These are phyloP conservation scores for Teratosphaeria epicoccoides DNA, from an alignment of 2,329 filamentous ascomycete species.

Conservation along the genomic window DNA sequence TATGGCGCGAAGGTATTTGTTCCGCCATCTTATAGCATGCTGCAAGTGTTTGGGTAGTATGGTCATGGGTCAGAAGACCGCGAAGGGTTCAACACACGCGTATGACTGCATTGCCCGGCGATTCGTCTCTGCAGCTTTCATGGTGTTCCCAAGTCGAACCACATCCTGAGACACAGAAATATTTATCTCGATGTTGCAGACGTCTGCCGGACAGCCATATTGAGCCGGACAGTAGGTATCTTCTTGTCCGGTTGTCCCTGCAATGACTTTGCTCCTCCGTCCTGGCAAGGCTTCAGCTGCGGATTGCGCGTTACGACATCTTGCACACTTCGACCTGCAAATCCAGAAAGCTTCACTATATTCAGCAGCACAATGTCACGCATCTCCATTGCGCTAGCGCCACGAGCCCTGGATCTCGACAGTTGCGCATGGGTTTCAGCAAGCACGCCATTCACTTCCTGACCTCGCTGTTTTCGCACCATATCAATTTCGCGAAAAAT, in stretches of 20 bases:
- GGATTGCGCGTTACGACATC: slow-evolving; percentile 22
- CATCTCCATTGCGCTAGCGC: slow-evolving; percentile 12
- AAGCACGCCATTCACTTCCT: slow-evolving; percentile 17
- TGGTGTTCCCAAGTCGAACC: too few relatives aligned
- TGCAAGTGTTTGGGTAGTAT: too few relatives aligned
- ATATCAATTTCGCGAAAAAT: slow-evolving; percentile 19
- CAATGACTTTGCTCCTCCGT: slow-evolving; percentile 11
- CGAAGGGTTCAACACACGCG: too few relatives aligned
- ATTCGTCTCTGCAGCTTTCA: too few relatives aligned
- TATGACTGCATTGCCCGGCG: not conserved
- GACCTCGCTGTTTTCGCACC: slow-evolving; percentile 16
- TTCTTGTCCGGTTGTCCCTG: slow-evolving; percentile 10
- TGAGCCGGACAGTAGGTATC: slow-evolving; percentile 18
- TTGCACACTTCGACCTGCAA: slow-evolving; percentile 14
- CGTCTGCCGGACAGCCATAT: slow-evolving; percentile 18
- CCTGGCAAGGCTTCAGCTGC: slow-evolving; percentile 11
- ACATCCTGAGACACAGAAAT: not conserved
- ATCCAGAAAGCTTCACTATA: slow-evolving; percentile 14
- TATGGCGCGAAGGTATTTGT: too few relatives aligned
- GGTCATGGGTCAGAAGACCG: too few relatives aligned
- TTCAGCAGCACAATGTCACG: slow-evolving; percentile 14
- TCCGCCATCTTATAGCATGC: too few relatives aligned
- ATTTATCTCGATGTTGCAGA: not conserved
- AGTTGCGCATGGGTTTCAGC: slow-evolving; percentile 14
- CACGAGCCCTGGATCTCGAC: slow-evolving; percentile 11